Evolutionary conservation across 257 asterid species (phyloP).

Genomic region (Fraxinus americana): DNA sequence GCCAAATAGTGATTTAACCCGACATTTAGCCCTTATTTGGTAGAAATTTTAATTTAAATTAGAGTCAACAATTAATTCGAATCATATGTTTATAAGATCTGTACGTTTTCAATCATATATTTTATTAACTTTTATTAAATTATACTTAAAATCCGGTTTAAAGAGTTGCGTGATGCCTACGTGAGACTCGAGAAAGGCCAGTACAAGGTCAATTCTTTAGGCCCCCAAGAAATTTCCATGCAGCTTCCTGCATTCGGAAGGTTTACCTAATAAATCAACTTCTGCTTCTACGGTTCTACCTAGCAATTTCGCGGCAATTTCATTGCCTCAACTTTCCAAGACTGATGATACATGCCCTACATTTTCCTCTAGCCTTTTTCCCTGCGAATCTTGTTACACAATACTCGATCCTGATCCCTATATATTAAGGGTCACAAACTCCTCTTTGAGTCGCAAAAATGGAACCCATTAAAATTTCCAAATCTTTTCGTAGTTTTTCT

Average conservation of each 20-base stretch:
- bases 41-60: too few species aligned
- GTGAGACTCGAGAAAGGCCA: neutral
- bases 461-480: constrained; percentile 30
- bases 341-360: neutral
- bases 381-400: neutral
- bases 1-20: too few species aligned
- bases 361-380: neutral
- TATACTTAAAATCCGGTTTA: too few species aligned
- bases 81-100: too few species aligned
- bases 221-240: constrained; percentile 38
- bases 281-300: neutral
- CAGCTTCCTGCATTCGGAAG: constrained; percentile 34
- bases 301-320: constrained; percentile 27
- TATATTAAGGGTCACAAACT: neutral
- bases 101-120: too few species aligned
- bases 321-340: constrained; percentile 11
- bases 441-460: neutral
- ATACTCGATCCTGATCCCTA: neutral
- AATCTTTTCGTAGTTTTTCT: constrained; percentile 36
- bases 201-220: constrained; percentile 21
- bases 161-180: neutral
- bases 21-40: too few species aligned
- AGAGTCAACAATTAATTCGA: too few species aligned
- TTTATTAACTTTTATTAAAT: too few species aligned
- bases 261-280: constrained; percentile 20